A percentile compares a stretch with the other conserved stretches of the same genome.
Conservation (phyloP, 164 flowering plant species). For the Houttuynia cordata region DNA sequence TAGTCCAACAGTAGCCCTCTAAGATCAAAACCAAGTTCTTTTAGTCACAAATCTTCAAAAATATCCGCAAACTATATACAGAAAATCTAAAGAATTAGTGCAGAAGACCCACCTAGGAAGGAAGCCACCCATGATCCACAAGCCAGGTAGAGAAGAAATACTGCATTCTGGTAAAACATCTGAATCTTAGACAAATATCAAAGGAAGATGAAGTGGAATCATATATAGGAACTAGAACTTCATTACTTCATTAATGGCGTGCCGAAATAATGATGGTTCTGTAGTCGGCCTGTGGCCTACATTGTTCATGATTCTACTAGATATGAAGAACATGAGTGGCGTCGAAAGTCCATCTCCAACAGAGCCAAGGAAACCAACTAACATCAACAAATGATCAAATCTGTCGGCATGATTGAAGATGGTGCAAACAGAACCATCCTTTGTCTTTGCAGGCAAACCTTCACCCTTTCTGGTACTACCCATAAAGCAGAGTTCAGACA, state of each 20-base stretch:
- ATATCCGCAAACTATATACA: not conserved
- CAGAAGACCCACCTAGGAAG: conserved; percentile 3
- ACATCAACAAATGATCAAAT: conserved; percentile 20
- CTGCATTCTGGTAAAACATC: not conserved
- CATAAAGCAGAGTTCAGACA: no score
- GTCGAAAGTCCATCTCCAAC: conserved; percentile 20
- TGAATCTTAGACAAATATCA: not conserved
- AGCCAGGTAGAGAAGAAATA: conserved; percentile 5
- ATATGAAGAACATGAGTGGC: conserved; percentile 16
- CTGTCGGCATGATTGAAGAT: conserved; percentile 15
- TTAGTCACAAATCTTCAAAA: not conserved
- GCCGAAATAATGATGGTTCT: not conserved
- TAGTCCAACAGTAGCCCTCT: conserved; percentile 92
- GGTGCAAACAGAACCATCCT: conserved; percentile 2
- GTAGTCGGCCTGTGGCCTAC: conserved; percentile 2
- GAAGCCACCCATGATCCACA: conserved; percentile 6
- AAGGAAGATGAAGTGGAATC: no score
- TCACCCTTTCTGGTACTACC: no score
- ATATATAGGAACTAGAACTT: not conserved
- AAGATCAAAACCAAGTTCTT: not conserved
- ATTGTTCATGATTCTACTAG: conserved; percentile 17
- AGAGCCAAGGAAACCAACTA: conserved; percentile 19
- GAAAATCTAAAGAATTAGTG: not conserved
- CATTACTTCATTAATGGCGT: not conserved
- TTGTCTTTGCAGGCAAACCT: no score